A percentile compares a stretch with the other conserved stretches of the same genome.
phyloP scores from a whole-genome alignment of 805 yeast genomes.

The Wickerhamiella musiphila region DNA sequence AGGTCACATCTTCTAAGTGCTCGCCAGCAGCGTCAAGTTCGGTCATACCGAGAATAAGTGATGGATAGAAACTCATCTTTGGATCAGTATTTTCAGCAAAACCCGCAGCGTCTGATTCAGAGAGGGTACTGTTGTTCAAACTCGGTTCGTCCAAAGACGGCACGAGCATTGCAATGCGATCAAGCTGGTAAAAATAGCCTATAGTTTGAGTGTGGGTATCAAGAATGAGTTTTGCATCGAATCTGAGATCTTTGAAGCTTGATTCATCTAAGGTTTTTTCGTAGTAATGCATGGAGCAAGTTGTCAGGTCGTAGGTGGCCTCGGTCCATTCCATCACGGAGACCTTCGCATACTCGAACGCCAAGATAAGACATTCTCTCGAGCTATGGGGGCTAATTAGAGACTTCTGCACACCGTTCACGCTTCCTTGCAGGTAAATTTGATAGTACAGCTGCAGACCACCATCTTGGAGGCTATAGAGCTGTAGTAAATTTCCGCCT shows the following conservation, averaged over 20 bases:
- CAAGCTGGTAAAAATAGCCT: conserved; percentile 38
- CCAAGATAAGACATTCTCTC: conserved; percentile 43
- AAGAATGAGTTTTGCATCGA: conserved; percentile 31
- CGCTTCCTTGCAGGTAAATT: conserved; percentile 51
- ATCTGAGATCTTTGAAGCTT: conserved; percentile 17
- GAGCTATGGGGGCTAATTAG: conserved; percentile 28
- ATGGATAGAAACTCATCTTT: conserved; percentile 35
- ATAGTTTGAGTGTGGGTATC: conserved; percentile 41
- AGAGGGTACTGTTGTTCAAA: conserved; percentile 11
- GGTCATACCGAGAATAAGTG: conserved; percentile 41
- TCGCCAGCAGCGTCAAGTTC: conserved; percentile 38
- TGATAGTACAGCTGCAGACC: conserved; percentile 39
- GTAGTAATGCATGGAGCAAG: conserved; percentile 73
- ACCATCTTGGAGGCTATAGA: conserved; percentile 29
- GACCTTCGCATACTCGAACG: conserved; percentile 61
- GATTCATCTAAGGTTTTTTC: conserved; percentile 40
- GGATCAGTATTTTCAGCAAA: too few species aligned
- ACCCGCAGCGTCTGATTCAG: conserved; percentile 16
- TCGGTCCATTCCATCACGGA: conserved; percentile 61
- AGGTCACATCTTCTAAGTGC: conserved; percentile 54
- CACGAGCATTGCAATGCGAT: conserved; percentile 43
- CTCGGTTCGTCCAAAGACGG: conserved; percentile 13
- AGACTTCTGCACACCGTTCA: conserved; percentile 38
- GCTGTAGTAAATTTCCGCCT: conserved; percentile 44
- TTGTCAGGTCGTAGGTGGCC: conserved; percentile 34